Conservation (phyloP, 1,284 basidiomycete species). For the Thecaphora frezii region DNA sequence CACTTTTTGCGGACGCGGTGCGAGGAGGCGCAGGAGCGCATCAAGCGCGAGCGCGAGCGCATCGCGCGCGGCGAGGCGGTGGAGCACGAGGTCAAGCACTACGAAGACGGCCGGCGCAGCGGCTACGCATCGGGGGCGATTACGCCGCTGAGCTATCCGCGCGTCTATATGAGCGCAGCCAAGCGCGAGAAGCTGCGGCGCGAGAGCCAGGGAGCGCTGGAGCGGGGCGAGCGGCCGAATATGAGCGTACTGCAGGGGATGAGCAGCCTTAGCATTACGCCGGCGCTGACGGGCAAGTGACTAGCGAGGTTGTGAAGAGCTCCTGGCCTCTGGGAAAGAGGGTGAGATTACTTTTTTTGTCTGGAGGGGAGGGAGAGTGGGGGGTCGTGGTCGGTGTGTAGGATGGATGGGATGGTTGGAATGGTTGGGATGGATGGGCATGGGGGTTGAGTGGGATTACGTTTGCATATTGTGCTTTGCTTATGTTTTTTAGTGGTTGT, state of each 20-base stretch:
- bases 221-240: slow-evolving; percentile 23
- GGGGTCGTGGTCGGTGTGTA: too few relatives aligned
- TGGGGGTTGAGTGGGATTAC: too few relatives aligned
- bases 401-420: too few relatives aligned
- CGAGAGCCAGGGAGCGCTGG: slow-evolving; percentile 30
- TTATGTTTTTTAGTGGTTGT: too few relatives aligned
- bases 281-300: slow-evolving; percentile 32
- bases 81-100: slow-evolving; percentile 35
- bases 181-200: slow-evolving; percentile 35
- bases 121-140: slow-evolving; percentile 26
- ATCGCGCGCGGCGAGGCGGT: slow-evolving; percentile 40
- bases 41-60: slow-evolving; percentile 49
- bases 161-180: slow-evolving; percentile 36
- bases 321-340: too few relatives aligned
- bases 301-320: too few relatives aligned
- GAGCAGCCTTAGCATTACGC: slow-evolving; percentile 20
- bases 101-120: slow-evolving; percentile 31
- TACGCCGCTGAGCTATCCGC: slow-evolving; percentile 36
- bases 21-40: slow-evolving; percentile 54
- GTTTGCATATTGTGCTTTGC: too few relatives aligned
- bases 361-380: too few relatives aligned
- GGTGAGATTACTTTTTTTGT: too few relatives aligned
- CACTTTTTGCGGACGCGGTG: slow-evolving; percentile 43
- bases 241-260: slow-evolving; percentile 19
- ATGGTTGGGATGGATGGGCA: too few relatives aligned